These are phyloP conservation scores for Cardamine chenopodiifolia DNA, from an alignment of 345 rosid genomes.

Conservation along the genomic window DNA sequence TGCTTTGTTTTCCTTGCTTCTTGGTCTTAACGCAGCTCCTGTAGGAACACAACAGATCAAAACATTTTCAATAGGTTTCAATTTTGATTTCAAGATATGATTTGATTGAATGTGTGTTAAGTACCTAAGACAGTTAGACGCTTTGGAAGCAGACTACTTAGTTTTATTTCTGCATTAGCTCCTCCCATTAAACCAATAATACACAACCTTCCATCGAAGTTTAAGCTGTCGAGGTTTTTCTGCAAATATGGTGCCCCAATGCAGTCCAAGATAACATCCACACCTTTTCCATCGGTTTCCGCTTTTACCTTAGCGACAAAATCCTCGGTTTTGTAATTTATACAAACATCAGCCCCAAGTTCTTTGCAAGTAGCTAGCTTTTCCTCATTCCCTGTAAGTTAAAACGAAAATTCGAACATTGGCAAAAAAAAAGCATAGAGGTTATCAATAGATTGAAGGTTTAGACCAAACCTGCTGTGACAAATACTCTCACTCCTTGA, in stretches of 20 bases:
- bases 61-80: not conserved
- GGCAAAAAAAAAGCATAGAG: not conserved
- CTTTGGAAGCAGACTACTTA: slow-evolving; percentile 60
- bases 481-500: slow-evolving; percentile 67
- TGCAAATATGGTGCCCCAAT: slow-evolving; percentile 84
- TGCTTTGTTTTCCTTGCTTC: slow-evolving; percentile 74
- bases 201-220: slow-evolving; percentile 83
- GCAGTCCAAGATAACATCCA: slow-evolving; percentile 82
- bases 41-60: slow-evolving; percentile 21
- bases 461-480: slow-evolving; percentile 75
- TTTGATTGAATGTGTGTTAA: not conserved
- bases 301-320: slow-evolving; percentile 78
- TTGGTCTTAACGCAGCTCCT: slow-evolving; percentile 81
- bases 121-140: slow-evolving; percentile 93
- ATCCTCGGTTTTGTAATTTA: slow-evolving; percentile 90
- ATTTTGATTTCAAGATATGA: not conserved
- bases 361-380: slow-evolving; percentile 81
- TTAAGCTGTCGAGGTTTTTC: slow-evolving; percentile 74
- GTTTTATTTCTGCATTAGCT: slow-evolving; percentile 58
- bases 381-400: slow-evolving; percentile 66
- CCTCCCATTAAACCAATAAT: slow-evolving; percentile 78
- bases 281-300: slow-evolving; percentile 91
- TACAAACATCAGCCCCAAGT: slow-evolving; percentile 87
- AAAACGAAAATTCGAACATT: slow-evolving; percentile 12
- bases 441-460: not conserved